phyloP scores from a whole-genome alignment of 2,329 filamentous ascomycete genomes.

The Cercospora nicotianae region DNA sequence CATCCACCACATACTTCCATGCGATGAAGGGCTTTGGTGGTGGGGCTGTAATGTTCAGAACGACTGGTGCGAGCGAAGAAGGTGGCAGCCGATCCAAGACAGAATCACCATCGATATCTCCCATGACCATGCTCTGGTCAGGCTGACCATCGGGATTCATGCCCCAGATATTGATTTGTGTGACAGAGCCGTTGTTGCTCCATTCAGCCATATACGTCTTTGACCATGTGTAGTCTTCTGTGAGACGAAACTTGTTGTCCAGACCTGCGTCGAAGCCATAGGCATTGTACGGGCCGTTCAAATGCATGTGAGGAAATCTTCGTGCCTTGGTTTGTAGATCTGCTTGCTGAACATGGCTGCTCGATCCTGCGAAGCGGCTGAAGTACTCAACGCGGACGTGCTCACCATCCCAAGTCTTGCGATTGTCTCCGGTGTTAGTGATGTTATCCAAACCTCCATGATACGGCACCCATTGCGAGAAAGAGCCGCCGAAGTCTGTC shows the following conservation, averaged over 20 bases:
- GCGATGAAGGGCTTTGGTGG: slow-evolving; percentile 55
- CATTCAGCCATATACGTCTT: slow-evolving; percentile 62
- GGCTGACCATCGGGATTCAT: slow-evolving; percentile 62
- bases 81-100: slow-evolving; percentile 61
- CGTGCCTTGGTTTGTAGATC: slow-evolving; percentile 49
- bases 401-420: slow-evolving; percentile 60
- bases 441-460: slow-evolving; percentile 50
- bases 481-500: slow-evolving; percentile 59
- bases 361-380: slow-evolving; percentile 58
- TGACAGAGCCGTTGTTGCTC: slow-evolving; percentile 49
- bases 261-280: slow-evolving; percentile 63
- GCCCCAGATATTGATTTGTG: slow-evolving; percentile 65
- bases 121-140: slow-evolving; percentile 58
- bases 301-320: slow-evolving; percentile 61
- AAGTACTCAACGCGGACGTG: slow-evolving; percentile 64
- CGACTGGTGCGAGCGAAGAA: slow-evolving; percentile 47
- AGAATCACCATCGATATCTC: slow-evolving; percentile 60
- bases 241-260: slow-evolving; percentile 51
- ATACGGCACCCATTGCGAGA: slow-evolving; percentile 58
- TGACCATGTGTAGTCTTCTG: slow-evolving; percentile 52
- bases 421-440: slow-evolving; percentile 47
- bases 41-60: slow-evolving; percentile 56
- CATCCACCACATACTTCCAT: slow-evolving; percentile 56
- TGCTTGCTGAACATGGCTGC: slow-evolving; percentile 59
- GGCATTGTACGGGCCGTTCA: slow-evolving; percentile 61